A percentile compares a stretch with the other conserved stretches of the same genome.
phyloP scores from a whole-genome alignment of 805 yeast genomes.

The Saturnispora quitensis region DNA sequence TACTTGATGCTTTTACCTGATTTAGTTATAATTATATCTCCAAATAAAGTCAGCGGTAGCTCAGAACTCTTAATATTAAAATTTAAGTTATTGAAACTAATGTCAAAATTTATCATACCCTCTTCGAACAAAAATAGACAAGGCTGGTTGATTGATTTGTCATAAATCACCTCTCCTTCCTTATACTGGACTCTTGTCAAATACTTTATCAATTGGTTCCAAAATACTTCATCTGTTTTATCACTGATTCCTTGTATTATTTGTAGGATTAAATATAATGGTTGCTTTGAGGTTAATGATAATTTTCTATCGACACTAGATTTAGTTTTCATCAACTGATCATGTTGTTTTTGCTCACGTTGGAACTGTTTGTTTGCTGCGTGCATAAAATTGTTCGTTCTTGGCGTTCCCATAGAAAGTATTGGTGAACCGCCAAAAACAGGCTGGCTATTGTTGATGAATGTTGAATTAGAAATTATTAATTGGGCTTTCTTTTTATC shows the following conservation, averaged over 20 bases:
- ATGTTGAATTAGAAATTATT: background rate
- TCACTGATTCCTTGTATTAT: constrained; percentile 53
- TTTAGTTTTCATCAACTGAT: constrained; percentile 15
- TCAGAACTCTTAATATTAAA: constrained; percentile 30
- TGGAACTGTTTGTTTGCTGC: constrained; percentile 40
- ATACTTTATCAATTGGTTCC: constrained; percentile 54
- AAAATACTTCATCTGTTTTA: constrained; percentile 40
- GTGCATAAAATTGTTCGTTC: constrained; percentile 42
- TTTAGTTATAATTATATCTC: constrained; percentile 39
- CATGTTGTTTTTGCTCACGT: constrained; percentile 25
- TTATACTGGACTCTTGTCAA: constrained; percentile 31
- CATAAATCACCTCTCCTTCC: constrained; percentile 36
- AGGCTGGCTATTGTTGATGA: constrained; percentile 8
- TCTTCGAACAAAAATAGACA: constrained; percentile 44
- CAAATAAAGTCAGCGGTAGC: constrained; percentile 68
- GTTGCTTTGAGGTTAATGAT: constrained; percentile 24
- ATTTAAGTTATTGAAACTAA: constrained; percentile 30
- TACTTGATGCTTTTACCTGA: constrained; percentile 35
- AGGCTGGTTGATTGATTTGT: constrained; percentile 37
- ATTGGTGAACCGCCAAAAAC: constrained; percentile 1
- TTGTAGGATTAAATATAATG: constrained; percentile 55
- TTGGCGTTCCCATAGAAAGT: constrained; percentile 38
- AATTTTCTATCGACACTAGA: constrained; percentile 6
- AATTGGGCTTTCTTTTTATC: constrained; percentile 14
- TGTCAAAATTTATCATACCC: constrained; percentile 44